Evolutionary conservation across 306 rosid species (phyloP), one percentile per base, ranked within the genome.

Genomic region (Vicia villosa): DNA sequence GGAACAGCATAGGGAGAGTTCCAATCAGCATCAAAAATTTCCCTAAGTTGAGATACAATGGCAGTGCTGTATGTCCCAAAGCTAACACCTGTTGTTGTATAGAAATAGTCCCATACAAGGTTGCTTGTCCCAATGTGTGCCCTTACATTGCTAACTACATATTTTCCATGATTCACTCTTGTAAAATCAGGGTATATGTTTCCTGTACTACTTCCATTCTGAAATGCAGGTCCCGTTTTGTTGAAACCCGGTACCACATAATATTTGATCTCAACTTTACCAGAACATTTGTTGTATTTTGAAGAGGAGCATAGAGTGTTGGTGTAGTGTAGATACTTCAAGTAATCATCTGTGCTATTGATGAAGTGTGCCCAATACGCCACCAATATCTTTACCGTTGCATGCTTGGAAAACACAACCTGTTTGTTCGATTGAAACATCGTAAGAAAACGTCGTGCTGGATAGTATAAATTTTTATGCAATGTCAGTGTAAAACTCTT

Each of bases 41-140:
- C 78, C 41, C 67, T 74, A 45, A 94, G 87, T 56, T 90, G 94
- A 6, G 86, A 77, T 54, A 94, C 86, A 64, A 94, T 80, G 57
- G 89, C 90, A 70, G 92, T 80, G 69, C 81, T 90, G 74, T 87
- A 68, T 41, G 96, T 85, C 43, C 98, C 98, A 60, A 94, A 94
- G 77, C 98, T 90, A 69, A 94, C 87, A 15, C 97, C 98, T 20
- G 92, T 81, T 56, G 96, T 94, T 15, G 86, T 78, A 45, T 88
- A 90, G 66, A 90, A 93, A 80, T 94, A 94, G 79, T 94, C 97
- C 98, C 98, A 90, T 15, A 83, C 49, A 69, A 94, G 96, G 79
- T 90, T 94, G 82, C 97, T 94, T 11, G 96, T 94, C 15, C 96
- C 93, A 65, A 94, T 81, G 58, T 94, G 90, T 3, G 98, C 97